These are phyloP conservation scores for Exophiala mesophila DNA, from an alignment of 2,329 filamentous ascomycete genomes.

Conservation along the genomic window DNA sequence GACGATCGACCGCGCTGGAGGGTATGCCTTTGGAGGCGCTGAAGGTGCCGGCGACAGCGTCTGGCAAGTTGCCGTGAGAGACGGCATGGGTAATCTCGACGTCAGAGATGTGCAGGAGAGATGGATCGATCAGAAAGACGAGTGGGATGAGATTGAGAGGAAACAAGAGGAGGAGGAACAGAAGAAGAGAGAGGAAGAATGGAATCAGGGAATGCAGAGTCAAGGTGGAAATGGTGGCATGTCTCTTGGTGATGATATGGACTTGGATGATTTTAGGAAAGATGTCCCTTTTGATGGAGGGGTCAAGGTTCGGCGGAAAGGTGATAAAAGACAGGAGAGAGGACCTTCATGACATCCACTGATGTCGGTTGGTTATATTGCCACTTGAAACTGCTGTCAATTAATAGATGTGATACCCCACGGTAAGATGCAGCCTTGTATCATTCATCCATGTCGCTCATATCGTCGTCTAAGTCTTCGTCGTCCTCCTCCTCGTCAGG, in stretches of 20 bases:
- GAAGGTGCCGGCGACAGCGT: conserved; percentile 92
- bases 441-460: conserved; percentile 28
- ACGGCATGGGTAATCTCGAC: conserved; percentile 65
- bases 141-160: conserved; percentile 74
- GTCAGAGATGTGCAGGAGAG: conserved; percentile 88
- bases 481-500: conserved; percentile 1
- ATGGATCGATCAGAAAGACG: conserved; percentile 87
- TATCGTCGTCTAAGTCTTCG: conserved; percentile 10
- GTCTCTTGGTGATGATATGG: conserved; percentile 21
- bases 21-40: conserved; percentile 85
- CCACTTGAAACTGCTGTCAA: too few relatives aligned
- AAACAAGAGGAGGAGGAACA: conserved; percentile 71
- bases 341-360: conserved; percentile 10
- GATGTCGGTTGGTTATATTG: conserved; percentile 1
- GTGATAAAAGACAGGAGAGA: conserved; percentile 5
- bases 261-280: conserved; percentile 24
- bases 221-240: not conserved
- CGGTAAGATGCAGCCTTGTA: not conserved
- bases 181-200: conserved; percentile 43
- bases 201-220: conserved; percentile 8
- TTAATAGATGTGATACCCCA: not conserved
- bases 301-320: conserved; percentile 53
- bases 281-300: conserved; percentile 56
- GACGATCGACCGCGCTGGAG: conserved; percentile 84
- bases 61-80: conserved; percentile 93